A percentile compares a stretch with the other conserved stretches of the same genome.
These are phyloP conservation scores for Pseudozyma flocculosa DNA, from an alignment of 1,284 basidiomycete genomes.

Conservation along the genomic window DNA sequence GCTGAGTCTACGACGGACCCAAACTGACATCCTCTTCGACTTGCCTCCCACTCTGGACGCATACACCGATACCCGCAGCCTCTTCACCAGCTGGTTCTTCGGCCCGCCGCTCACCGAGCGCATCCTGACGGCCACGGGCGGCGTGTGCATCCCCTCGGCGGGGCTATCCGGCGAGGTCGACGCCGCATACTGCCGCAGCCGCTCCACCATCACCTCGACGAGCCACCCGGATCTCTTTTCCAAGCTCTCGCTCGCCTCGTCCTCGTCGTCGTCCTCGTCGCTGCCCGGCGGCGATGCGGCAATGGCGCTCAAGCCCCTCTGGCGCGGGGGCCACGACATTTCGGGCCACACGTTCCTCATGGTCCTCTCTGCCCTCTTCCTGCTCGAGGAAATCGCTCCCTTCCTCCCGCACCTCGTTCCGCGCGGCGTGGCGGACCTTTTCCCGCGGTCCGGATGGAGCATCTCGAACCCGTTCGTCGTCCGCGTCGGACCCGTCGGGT, in stretches of 20 bases:
- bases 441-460: not conserved
- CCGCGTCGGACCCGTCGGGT: not conserved
- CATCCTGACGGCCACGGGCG: conserved; percentile 74
- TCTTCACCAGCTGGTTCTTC: conserved; percentile 80
- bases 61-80: conserved; percentile 15
- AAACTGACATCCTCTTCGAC: not conserved
- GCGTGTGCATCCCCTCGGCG: conserved; percentile 67
- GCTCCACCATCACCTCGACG: conserved; percentile 15
- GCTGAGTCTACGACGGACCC: too few relatives aligned
- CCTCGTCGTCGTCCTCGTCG: too few relatives aligned
- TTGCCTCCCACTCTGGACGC: too few relatives aligned
- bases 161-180: conserved; percentile 10
- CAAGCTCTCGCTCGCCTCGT: not conserved
- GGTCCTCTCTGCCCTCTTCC: conserved; percentile 76
- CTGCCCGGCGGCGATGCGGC: not conserved
- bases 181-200: conserved; percentile 37
- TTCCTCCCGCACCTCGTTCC: conserved; percentile 55
- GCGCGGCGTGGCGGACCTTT: too few relatives aligned
- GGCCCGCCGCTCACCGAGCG: conserved; percentile 80
- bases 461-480: conserved; percentile 10
- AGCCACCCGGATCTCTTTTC: conserved; percentile 26
- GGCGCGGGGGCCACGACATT: conserved; percentile 84
- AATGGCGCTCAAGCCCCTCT: conserved; percentile 21
- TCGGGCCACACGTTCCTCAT: conserved; percentile 93
- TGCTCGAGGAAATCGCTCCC: conserved; percentile 71